Percentiles rank a stretch among this genome's conserved stretches.
Evolutionary conservation across 2,329 filamentous ascomycete species (phyloP).

Genomic region (Colletotrichum spaethianum): DNA sequence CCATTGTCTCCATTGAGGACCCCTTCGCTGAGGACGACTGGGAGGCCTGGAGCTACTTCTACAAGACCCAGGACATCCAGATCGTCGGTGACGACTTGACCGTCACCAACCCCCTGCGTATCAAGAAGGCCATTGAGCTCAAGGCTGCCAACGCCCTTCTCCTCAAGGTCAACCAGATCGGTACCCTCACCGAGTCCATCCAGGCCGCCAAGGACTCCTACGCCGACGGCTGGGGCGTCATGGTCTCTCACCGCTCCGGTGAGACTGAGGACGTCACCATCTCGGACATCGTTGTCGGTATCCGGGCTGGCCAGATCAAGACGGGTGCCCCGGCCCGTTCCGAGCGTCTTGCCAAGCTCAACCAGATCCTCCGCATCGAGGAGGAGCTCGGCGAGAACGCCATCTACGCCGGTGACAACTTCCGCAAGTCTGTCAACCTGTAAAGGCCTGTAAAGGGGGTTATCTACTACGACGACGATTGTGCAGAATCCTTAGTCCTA

Average conservation of each 20-base stretch:
- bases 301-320: conserved; percentile 98
- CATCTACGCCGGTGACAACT: conserved; percentile 91
- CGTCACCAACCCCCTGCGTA: conserved; percentile 98
- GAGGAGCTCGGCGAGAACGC: conserved; percentile 96
- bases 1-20: conserved; percentile 98
- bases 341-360: conserved; percentile 99
- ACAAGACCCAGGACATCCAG: conserved; percentile 98
- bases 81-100: conserved; percentile 99
- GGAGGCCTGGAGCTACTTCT: conserved; percentile 99
- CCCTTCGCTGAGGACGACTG: conserved; percentile 99
- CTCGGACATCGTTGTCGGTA: conserved; percentile 96
- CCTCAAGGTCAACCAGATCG: conserved; percentile 99
- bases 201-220: conserved; percentile 99
- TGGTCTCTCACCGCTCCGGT: conserved; percentile 99
- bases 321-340: conserved; percentile 96
- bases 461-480: conserved; percentile 13
- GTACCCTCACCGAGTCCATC: conserved; percentile 98
- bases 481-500: conserved; percentile 3
- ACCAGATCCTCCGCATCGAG: conserved; percentile 99
- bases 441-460: conserved; percentile 77
- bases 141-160: conserved; percentile 99
- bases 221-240: conserved; percentile 96
- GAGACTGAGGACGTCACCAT: conserved; percentile 99
- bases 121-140: conserved; percentile 99
- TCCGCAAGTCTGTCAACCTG: conserved; percentile 91